A percentile compares a stretch with the other conserved stretches of the same genome.
Evolutionary conservation across 345 rosid species (phyloP).

Genomic region (Brassica cretica): DNA sequence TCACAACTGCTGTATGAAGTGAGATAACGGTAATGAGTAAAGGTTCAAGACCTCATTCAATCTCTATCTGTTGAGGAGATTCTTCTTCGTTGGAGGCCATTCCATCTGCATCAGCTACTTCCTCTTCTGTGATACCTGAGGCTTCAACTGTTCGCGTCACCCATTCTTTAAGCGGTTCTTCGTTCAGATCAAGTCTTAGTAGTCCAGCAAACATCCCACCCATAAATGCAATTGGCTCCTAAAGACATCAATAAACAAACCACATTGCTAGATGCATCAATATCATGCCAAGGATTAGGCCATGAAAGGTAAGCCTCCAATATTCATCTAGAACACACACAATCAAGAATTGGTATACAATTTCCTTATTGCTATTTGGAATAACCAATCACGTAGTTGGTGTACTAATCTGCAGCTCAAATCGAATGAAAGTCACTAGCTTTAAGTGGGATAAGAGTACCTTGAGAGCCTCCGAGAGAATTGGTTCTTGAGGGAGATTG

Average conservation of each 20-base stretch:
- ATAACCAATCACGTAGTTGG: too few relatives aligned
- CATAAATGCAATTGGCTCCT: conserved; percentile 44
- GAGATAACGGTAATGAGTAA: background rate
- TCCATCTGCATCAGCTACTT: conserved; percentile 31
- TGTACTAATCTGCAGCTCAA: too few relatives aligned
- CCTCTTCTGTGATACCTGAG: conserved; percentile 35
- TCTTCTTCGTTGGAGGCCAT: conserved; percentile 21
- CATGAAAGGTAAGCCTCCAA: background rate
- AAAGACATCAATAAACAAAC: background rate
- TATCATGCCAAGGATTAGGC: background rate
- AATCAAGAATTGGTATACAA: background rate
- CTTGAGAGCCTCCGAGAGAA: too few relatives aligned
- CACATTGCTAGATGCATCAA: conserved; percentile 5
- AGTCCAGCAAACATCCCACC: conserved; percentile 46
- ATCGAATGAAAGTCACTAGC: too few relatives aligned
- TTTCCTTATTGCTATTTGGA: too few relatives aligned
- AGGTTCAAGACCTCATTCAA: conserved; percentile 24
- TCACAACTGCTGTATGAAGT: background rate
- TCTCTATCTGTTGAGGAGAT: conserved; percentile 43
- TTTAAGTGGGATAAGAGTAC: too few relatives aligned
- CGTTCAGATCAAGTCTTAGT: conserved; percentile 38
- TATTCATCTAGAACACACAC: background rate
- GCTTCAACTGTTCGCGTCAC: conserved; percentile 42
- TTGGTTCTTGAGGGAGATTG: too few relatives aligned
- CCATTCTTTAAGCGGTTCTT: conserved; percentile 43